Evolutionary conservation across 2,329 filamentous ascomycete species (phyloP), one percentile per base, ranked within the genome.

Genomic region (Xenoacremonium recifei): DNA sequence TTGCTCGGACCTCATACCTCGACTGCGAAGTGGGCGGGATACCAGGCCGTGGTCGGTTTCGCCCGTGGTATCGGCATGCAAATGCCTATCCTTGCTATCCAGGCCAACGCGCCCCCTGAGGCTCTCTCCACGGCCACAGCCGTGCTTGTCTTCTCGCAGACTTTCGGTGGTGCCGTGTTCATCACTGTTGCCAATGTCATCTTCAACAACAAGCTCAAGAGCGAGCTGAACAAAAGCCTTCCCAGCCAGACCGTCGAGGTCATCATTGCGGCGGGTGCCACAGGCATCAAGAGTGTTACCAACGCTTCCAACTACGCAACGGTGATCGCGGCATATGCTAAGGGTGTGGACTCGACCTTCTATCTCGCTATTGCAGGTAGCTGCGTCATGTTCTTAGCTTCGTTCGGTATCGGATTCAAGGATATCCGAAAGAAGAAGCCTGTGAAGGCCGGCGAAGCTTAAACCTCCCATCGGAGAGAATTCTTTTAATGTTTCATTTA

Each of bases 351-450:
- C 18, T 44, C 48, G 4, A 58, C 57, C 1, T 63, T 65, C 35
- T 57, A 60, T 25, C 50, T 57, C 17, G 58, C 61, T 5, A 57
- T 63, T 2, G 66, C 58, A 0, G 38, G 64, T n/a, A 57, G 59
- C 3, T 56, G 47, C 10, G 46, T 38, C 3, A 51, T 55, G 25
- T 64, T 74, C 17, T 18, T 68, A 1, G 54, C 64, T 2, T 55
- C 62, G 1, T 70, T 66, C 51, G 73, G 71, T 0, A 65, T 76
- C 51, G 74, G 73, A 0, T 75, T 69, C 64, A 65, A 64, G 10
- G 68, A 70, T 48, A 60, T 75, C 25, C 65, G 71, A 23, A 67
- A 69, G 50, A 65, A 63, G 49, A 41, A 50, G 5, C 32, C 39
- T 21, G 37, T 20, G 3, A 36, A 40, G 10, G 23, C 36, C 13